phyloP scores from a whole-genome alignment of 164 flowering plant species.

The Taxillus chinensis region DNA sequence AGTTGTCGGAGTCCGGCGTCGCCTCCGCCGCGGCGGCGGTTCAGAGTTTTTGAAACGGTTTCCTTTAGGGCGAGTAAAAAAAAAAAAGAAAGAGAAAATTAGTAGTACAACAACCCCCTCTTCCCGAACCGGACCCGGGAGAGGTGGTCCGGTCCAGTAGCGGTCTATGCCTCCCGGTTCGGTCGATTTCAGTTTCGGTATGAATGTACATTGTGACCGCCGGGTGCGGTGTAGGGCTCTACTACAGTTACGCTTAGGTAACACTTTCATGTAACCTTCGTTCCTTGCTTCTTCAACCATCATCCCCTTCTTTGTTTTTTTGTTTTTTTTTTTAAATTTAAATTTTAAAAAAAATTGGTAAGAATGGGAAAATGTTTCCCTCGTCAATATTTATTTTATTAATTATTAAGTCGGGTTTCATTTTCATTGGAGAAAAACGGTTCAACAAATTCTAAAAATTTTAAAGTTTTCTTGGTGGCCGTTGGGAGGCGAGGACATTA shows the following conservation, averaged over 20 bases:
- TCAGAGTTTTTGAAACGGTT: constrained; percentile 32
- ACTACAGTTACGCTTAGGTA: constrained; percentile 16
- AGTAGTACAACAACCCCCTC: background rate
- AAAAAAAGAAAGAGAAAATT: background rate
- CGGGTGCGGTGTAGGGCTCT: constrained; percentile 21
- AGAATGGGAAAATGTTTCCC: no score
- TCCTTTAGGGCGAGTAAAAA: no score
- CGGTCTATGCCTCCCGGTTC: constrained; percentile 9
- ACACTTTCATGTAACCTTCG: constrained; percentile 12
- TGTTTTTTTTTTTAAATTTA: no score
- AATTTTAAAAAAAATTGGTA: no score
- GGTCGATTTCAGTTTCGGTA: constrained; percentile 10
- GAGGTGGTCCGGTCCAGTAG: no score
- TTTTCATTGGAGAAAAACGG: constrained; percentile 6
- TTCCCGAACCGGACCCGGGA: background rate
- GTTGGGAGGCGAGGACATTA: constrained; percentile 21
- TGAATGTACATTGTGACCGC: constrained; percentile 16
- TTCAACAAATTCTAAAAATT: background rate
- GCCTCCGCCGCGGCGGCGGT: constrained; percentile 19
- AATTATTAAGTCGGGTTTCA: no score
- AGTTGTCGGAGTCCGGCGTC: constrained; percentile 23
- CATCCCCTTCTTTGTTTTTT: no score
- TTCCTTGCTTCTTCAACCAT: no score
- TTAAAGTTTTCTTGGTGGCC: constrained; percentile 3
- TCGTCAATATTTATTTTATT: no score